phyloP scores from a whole-genome alignment of 495 filamentous ascomycete species.

The Penicillium ucsense region DNA sequence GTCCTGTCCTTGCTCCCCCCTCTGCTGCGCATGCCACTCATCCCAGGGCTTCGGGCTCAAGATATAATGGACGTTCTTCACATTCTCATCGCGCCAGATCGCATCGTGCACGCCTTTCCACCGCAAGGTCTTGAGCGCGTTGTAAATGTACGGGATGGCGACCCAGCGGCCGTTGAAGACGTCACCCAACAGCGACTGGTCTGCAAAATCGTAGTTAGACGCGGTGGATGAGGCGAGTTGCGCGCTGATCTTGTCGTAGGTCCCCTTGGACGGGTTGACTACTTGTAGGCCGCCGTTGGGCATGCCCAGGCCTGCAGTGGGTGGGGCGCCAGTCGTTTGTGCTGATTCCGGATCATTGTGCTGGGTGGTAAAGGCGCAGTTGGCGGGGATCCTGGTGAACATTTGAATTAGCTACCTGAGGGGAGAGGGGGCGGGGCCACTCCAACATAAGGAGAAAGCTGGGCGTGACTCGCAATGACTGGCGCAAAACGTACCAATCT shows the following conservation, averaged over 20 bases:
- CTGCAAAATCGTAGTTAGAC: constrained; percentile 57
- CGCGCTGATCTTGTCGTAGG: constrained; percentile 46
- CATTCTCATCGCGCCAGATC: constrained; percentile 66
- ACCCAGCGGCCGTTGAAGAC: constrained; percentile 62
- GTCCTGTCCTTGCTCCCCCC: not conserved
- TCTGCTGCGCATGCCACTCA: constrained; percentile 29
- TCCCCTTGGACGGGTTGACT: constrained; percentile 48
- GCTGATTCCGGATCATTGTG: constrained; percentile 48
- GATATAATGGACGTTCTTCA: constrained; percentile 77
- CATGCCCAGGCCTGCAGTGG: constrained; percentile 48
- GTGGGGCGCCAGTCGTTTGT: constrained; percentile 42
- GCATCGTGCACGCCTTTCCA: constrained; percentile 54
- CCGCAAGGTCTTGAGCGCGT: constrained; percentile 71
- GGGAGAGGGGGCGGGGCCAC: no score
- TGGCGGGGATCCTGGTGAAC: constrained; percentile 46
- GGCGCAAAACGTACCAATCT: constrained; percentile 44
- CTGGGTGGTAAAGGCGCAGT: constrained; percentile 69
- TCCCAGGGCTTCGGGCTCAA: constrained; percentile 79
- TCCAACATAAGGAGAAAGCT: no score
- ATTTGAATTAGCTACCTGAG: constrained; percentile 4
- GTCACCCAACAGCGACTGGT: constrained; percentile 63
- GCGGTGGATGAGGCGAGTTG: constrained; percentile 25
- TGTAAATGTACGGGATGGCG: constrained; percentile 67
- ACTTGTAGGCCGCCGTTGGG: constrained; percentile 70
- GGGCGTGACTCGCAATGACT: not conserved